Evolutionary conservation across 768 basidiomycete genomes (phyloP).

Genomic region (Kwoniella sp.): DNA sequence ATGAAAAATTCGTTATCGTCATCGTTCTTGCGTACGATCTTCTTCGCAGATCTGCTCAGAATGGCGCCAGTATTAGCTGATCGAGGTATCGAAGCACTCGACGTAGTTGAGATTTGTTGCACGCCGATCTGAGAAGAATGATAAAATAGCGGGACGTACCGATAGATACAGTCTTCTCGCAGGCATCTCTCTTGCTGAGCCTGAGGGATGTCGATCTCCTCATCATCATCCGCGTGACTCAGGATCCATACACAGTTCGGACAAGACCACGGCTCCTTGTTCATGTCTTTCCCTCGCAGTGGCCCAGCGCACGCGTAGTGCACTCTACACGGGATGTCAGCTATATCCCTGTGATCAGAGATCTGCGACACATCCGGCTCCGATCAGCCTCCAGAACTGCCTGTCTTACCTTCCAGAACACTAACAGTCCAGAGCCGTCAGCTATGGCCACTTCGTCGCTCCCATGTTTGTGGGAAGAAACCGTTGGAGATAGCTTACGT

Average conservation of each 20-base stretch:
- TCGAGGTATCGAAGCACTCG: neutral
- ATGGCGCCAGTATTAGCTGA: neutral
- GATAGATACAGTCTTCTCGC: constrained; percentile 20
- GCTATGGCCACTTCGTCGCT: neutral
- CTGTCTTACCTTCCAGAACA: constrained; percentile 1
- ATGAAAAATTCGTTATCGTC: constrained; percentile 20
- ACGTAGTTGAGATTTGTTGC: neutral
- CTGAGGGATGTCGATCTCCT: neutral
- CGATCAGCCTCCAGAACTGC: too few relatives aligned
- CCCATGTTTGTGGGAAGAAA: neutral
- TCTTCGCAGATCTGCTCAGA: constrained; percentile 14
- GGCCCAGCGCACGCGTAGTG: constrained; percentile 31
- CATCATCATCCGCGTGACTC: neutral
- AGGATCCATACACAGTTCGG: constrained; percentile 19
- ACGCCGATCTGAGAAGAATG: too few relatives aligned
- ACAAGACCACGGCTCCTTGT: constrained; percentile 25
- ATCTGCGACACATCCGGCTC: neutral
- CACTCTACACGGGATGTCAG: constrained; percentile 1
- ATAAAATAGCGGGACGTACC: constrained; percentile 5
- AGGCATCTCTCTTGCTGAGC: constrained; percentile 27
- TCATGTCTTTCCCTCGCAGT: constrained; percentile 9
- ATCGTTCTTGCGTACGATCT: constrained; percentile 20
- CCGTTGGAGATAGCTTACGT: constrained; percentile 3
- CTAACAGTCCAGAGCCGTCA: neutral
- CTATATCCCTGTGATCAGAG: neutral